phyloP scores from a whole-genome alignment of 371 early-diverging fungal genomes.

The Globomyces sp. region DNA sequence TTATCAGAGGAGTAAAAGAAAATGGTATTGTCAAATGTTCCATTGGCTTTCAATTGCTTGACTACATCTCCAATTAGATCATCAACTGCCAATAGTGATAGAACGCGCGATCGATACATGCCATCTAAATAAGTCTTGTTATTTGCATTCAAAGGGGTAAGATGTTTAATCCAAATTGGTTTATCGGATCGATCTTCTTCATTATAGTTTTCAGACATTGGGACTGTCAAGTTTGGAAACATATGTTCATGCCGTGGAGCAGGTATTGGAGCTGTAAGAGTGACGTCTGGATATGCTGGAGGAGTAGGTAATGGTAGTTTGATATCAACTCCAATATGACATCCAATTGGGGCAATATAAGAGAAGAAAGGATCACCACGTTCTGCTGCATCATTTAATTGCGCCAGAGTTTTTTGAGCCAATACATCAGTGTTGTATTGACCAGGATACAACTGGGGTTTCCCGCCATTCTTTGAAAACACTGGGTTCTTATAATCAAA shows the following conservation, averaged over 20 bases:
- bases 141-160: slow-evolving; percentile 44
- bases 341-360: slow-evolving; percentile 48
- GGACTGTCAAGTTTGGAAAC: slow-evolving; percentile 57
- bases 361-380: slow-evolving; percentile 59
- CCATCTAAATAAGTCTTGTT: slow-evolving; percentile 51
- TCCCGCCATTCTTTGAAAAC: slow-evolving; percentile 57
- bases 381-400: slow-evolving; percentile 43
- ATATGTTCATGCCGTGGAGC: slow-evolving; percentile 52
- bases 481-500: slow-evolving; percentile 59
- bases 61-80: slow-evolving; percentile 60
- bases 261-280: slow-evolving; percentile 46
- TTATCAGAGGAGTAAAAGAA: slow-evolving; percentile 66
- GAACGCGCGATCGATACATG: slow-evolving; percentile 54
- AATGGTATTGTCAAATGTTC: slow-evolving; percentile 62
- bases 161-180: slow-evolving; percentile 51
- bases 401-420: slow-evolving; percentile 54
- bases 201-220: slow-evolving; percentile 62
- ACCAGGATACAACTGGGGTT: slow-evolving; percentile 49
- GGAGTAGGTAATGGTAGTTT: neutral
- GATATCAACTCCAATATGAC: slow-evolving; percentile 41
- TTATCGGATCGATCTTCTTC: slow-evolving; percentile 51
- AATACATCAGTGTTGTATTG: slow-evolving; percentile 64
- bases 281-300: slow-evolving; percentile 11
- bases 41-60: slow-evolving; percentile 52
- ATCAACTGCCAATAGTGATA: slow-evolving; percentile 64